Evolutionary conservation across 176 grass and related monocot species (phyloP), one percentile per base, ranked within the genome.

Genomic region (Cenchrus americanus): DNA sequence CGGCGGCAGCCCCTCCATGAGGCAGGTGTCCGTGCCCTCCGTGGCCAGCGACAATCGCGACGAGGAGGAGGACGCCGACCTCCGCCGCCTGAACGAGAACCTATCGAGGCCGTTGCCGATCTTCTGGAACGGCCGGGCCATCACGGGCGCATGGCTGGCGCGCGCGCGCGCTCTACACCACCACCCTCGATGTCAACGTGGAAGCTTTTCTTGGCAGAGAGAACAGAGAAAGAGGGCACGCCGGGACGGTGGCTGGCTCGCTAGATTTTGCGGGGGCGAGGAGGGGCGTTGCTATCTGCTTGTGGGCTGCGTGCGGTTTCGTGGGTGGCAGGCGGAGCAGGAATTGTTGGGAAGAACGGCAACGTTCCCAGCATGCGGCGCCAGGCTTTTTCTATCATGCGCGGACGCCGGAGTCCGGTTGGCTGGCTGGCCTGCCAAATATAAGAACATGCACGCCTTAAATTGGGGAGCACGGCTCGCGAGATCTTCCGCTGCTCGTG

Each of bases 101-200:
- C 87, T 92, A 22, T 90, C 77, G 75, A 85, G 74, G 32, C 78
- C 86, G 77, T 92, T 87, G 83, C 85, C 84, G 70, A 83, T 85
- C 84, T 82, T 82, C 53, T 86, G 87, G 76, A 89, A 87, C 78
- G 77, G 82, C 63, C 76, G 75, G 65, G 80, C 80, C 90, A 92
- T 88, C 88, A 83, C 66, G n/a, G 30, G 60, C 71, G 73, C 85
- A 85, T 87, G 71, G 81, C 89, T 44, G 62, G 30, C 30, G 12
- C 14, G 52, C 64, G 37, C 23, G 79, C 47, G 51, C 48, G 17
- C 61, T 7, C 71, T 44, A 47, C 60, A 4, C 69, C 85, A 8
- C 54, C 49, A 8, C 53, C 49, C 78, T 62, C 69, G 24, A 80
- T 69, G 78, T 69, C 78, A 80, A 57, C 78, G 64, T 80, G 78